Evolutionary conservation across 352 stramenopile species (phyloP), one percentile per base, ranked within the genome.

Genomic region (Paralagenidium karlingii): DNA sequence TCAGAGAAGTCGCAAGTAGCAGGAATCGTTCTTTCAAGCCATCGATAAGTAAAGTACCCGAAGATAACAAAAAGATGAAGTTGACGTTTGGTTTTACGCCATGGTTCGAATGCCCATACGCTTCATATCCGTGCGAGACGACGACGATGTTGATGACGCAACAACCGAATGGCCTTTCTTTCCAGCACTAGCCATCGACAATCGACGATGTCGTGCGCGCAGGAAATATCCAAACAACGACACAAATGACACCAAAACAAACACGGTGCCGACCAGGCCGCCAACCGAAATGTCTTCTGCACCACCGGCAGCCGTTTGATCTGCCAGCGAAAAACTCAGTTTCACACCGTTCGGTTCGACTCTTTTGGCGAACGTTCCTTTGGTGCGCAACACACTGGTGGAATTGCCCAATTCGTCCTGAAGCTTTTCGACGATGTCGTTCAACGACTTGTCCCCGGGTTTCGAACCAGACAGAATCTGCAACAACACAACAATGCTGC

Each of bases 31-130:
- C 31, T 15, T n/a, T 37, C 22, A 37, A 37, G 18, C 31, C 13
- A n/a, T n/a, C n/a, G n/a, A n/a, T n/a, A n/a, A n/a, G n/a, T n/a
- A n/a, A n/a, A n/a, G n/a, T n/a, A n/a, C n/a, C n/a, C n/a, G n/a
- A n/a, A n/a, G n/a, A n/a, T n/a, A n/a, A n/a, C n/a, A n/a, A n/a
- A n/a, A n/a, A 7, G 31, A 9, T 15, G 22, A 19, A 37, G 18
- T 37, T 32, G 10, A 10, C 27, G 27, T 38, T 15, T n/a, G n/a
- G n/a, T n/a, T n/a, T n/a, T 73, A 77, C 41, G 58, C 40, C 54
- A 65, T 75, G 7, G 54, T 75, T 15, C 48, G 60, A 25, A 81
- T 82, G n/a, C 60, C 62, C 70, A 82, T 84, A 41, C 64, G 68
- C 52, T 81, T 79, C 62, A 82, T 71, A 9, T 62, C 55, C 3